These are phyloP conservation scores for Arabidopsis hybrid DNA, from an alignment of 441 rosid genomes.

Conservation along the genomic window DNA sequence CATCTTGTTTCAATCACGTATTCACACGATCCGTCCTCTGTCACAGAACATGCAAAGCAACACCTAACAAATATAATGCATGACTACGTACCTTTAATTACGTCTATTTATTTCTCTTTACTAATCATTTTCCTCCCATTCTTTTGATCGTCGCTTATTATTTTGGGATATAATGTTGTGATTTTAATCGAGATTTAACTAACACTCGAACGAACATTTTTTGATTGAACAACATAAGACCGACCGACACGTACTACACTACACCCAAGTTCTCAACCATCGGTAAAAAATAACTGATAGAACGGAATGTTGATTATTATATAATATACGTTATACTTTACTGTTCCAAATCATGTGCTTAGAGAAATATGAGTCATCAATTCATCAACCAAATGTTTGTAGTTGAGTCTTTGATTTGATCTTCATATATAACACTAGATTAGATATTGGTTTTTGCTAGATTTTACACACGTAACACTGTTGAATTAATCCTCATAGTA, in stretches of 20 bases:
- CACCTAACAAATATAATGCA: conserved; percentile 22
- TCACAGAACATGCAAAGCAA: conserved; percentile 72
- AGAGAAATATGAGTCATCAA: no score
- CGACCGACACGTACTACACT: neutral
- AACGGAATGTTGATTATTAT: neutral
- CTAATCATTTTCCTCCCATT: conserved; percentile 10
- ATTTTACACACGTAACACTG: neutral
- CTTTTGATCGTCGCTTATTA: neutral
- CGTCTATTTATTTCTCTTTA: conserved; percentile 1
- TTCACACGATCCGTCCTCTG: conserved; percentile 50
- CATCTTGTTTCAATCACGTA: conserved; percentile 44
- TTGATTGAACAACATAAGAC: conserved; percentile 1
- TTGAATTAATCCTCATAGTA: neutral
- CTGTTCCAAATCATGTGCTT: no score
- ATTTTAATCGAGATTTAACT: neutral
- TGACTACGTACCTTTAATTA: conserved; percentile 26
- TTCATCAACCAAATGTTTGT: neutral
- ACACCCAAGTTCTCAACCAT: neutral
- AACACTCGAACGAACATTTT: neutral
- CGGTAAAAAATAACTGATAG: neutral
- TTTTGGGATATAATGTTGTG: conserved; percentile 1
- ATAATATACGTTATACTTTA: neutral
- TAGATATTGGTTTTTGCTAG: neutral
- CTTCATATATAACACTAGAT: neutral
- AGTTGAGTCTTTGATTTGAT: neutral